Evolutionary conservation across 2,329 filamentous ascomycete species (phyloP).

Genomic region (Cadophora malorum): DNA sequence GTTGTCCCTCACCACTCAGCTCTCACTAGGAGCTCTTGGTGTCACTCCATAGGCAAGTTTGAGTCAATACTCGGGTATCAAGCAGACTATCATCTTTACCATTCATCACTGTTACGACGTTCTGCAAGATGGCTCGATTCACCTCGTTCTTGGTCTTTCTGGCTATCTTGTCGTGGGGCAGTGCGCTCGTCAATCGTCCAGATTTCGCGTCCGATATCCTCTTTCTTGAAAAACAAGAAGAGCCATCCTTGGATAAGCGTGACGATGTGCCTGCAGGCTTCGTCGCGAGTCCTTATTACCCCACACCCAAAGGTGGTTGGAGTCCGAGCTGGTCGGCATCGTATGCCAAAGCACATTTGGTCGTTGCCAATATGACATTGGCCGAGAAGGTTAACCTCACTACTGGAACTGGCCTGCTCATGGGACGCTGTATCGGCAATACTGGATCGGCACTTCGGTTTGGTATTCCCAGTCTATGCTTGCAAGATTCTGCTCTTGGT

Average conservation of each 20-base stretch:
- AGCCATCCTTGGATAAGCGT: conserved; percentile 27
- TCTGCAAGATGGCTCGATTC: conserved; percentile 6
- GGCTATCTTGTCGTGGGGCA: conserved; percentile 3
- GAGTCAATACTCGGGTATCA: background rate
- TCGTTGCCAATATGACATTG: conserved; percentile 79
- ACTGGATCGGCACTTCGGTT: conserved; percentile 74
- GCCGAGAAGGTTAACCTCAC: conserved; percentile 84
- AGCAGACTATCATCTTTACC: background rate
- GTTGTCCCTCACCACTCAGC: background rate
- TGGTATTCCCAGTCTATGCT: conserved; percentile 74
- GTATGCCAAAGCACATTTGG: conserved; percentile 70
- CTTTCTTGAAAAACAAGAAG: conserved; percentile 15
- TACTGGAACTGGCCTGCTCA: conserved; percentile 72
- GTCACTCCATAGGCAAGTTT: background rate
- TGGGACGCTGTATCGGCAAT: conserved; percentile 78
- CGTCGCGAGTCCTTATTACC: conserved; percentile 43
- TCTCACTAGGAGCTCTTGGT: background rate
- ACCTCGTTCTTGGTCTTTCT: conserved; percentile 13
- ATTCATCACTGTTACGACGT: background rate
- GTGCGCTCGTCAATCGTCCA: conserved; percentile 21
- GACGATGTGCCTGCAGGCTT: conserved; percentile 40
- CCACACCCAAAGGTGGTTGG: conserved; percentile 61
- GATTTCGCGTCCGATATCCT: conserved; percentile 29
- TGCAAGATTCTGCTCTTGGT: conserved; percentile 75
- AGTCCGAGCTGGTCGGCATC: conserved; percentile 64